A percentile compares a stretch with the other conserved stretches of the same genome.
Evolutionary conservation across 2,329 filamentous ascomycete genomes (phyloP).

Genomic region (Xylariales sp.): DNA sequence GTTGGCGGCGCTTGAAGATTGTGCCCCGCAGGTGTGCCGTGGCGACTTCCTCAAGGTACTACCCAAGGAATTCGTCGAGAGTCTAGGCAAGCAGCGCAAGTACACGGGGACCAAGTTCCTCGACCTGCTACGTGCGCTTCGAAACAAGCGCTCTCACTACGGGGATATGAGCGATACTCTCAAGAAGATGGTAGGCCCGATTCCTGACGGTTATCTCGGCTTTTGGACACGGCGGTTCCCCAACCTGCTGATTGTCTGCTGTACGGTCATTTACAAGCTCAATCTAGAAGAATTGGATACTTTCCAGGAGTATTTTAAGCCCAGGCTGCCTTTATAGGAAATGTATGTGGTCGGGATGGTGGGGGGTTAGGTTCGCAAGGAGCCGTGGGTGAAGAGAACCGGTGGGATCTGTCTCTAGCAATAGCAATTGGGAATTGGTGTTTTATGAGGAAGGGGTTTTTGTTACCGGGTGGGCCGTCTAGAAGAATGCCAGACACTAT

Average conservation of each 20-base stretch:
- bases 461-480: background rate
- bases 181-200: conserved; percentile 73
- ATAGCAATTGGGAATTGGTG: background rate
- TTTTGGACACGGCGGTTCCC: conserved; percentile 89
- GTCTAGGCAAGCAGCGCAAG: conserved; percentile 91
- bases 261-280: conserved; percentile 76
- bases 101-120: conserved; percentile 87
- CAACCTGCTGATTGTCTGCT: conserved; percentile 80
- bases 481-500: background rate
- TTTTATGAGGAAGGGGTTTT: background rate
- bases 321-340: conserved; percentile 45
- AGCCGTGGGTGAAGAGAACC: too few relatives aligned
- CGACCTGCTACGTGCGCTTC: conserved; percentile 86
- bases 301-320: conserved; percentile 75
- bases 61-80: conserved; percentile 86
- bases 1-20: conserved; percentile 69
- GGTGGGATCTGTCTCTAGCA: too few relatives aligned
- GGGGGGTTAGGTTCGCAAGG: background rate
- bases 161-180: conserved; percentile 91
- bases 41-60: conserved; percentile 83
- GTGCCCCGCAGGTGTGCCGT: conserved; percentile 65
- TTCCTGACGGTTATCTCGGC: conserved; percentile 82
- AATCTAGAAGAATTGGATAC: conserved; percentile 71
- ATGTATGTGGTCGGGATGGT: background rate
- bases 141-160: conserved; percentile 98